These are phyloP conservation scores for Penicillium sp. DNA, from an alignment of 2,329 filamentous ascomycete species.

Conservation along the genomic window DNA sequence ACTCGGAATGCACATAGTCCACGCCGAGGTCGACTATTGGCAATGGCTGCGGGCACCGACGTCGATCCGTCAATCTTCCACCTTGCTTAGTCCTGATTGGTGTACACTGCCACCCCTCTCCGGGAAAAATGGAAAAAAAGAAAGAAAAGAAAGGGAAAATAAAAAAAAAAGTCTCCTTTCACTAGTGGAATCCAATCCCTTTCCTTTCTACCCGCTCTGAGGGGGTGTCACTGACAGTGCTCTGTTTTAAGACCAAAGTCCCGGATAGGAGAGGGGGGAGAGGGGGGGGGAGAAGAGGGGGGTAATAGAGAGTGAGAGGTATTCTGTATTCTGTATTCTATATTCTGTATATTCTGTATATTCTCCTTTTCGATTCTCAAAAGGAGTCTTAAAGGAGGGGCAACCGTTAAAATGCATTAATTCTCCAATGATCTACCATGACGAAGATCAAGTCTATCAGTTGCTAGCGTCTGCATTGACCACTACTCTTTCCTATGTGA, in stretches of 20 bases:
- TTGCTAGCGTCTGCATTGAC: conserved; percentile 38
- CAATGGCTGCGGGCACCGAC: conserved; percentile 37
- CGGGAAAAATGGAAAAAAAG: background rate
- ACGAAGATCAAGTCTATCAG: conserved; percentile 40
- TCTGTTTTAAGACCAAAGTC: background rate
- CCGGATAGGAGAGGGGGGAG: background rate
- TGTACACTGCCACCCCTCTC: conserved; percentile 10
- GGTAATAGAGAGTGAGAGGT: too few relatives aligned
- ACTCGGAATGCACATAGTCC: conserved; percentile 30
- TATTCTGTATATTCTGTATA: too few relatives aligned
- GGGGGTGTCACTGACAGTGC: background rate
- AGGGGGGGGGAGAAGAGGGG: background rate
- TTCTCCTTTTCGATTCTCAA: too few relatives aligned
- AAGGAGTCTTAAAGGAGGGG: background rate
- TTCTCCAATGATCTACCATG: conserved; percentile 32
- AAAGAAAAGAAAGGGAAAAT: background rate
- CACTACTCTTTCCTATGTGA: conserved; percentile 23
- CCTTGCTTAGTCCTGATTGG: conserved; percentile 37
- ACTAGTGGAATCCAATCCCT: conserved; percentile 3
- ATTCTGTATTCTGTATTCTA: background rate
- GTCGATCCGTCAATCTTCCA: conserved; percentile 38
- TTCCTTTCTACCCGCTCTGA: background rate
- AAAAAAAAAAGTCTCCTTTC: background rate
- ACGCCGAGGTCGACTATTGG: conserved; percentile 36
- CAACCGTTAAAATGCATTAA: background rate